phyloP scores from a whole-genome alignment of 495 filamentous ascomycete genomes.

The Podospora appendiculata region DNA sequence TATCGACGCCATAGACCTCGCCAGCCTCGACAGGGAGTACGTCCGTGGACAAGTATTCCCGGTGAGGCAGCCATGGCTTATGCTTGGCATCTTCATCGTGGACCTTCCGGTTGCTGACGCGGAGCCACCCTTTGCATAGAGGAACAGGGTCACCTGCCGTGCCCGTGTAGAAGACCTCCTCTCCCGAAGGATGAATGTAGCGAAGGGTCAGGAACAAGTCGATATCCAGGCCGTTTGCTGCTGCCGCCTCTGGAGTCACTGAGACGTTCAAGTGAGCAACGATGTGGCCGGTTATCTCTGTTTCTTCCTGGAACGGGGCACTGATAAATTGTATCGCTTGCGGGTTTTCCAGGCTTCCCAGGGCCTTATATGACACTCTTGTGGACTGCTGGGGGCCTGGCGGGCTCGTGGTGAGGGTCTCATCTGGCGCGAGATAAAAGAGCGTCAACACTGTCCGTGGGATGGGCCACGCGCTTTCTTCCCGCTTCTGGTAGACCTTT shows the following conservation, averaged over 20 bases:
- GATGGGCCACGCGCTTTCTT: conserved; percentile 57
- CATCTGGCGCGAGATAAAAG: conserved; percentile 41
- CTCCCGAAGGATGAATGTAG: conserved; percentile 44
- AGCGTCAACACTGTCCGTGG: conserved; percentile 50
- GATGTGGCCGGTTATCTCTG: conserved; percentile 60
- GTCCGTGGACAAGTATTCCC: conserved; percentile 53
- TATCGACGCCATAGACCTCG: conserved; percentile 54
- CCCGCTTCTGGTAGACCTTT: conserved; percentile 38
- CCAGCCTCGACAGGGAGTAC: conserved; percentile 45
- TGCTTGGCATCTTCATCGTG: conserved; percentile 39
- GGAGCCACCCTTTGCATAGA: conserved; percentile 50
- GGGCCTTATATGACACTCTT: conserved; percentile 46
- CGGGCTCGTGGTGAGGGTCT: conserved; percentile 21
- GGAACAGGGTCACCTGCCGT: conserved; percentile 40
- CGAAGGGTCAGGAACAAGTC: conserved; percentile 60
- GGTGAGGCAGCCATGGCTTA: conserved; percentile 45
- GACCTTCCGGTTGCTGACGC: conserved; percentile 46
- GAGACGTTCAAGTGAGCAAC: conserved; percentile 55
- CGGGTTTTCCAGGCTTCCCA: conserved; percentile 42
- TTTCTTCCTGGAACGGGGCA: conserved; percentile 45
- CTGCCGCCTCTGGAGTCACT: conserved; percentile 21
- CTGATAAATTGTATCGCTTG: conserved; percentile 47
- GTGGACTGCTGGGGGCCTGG: conserved; percentile 6
- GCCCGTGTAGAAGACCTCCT: conserved; percentile 60
- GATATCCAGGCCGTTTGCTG: conserved; percentile 39